Evolutionary conservation across 2,329 filamentous ascomycete genomes (phyloP), one percentile per base, ranked within the genome.

Genomic region (Hortaea werneckii): DNA sequence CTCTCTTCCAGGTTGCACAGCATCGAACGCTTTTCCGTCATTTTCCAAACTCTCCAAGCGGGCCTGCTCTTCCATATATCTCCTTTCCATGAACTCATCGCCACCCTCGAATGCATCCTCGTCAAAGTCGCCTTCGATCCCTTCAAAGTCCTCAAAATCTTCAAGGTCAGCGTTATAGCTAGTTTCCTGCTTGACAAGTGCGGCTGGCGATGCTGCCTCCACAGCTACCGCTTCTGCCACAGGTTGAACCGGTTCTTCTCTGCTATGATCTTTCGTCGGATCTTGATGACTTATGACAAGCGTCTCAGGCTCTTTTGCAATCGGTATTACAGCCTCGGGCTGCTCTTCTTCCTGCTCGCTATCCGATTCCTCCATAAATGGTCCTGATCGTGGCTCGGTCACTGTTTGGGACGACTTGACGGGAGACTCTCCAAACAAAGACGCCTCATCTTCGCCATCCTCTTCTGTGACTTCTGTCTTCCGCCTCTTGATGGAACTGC

Each of bases 1-100:
- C 1, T 53, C 59, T 45, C 54, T 46, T 53, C 41, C 51, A 2
- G 40, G 32, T 29, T 53, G 51, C 7, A 53, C 26, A 9, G 46
- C 39, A 29, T 61, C 58, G 46, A 57, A 58, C 27, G 62, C 58
- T 43, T 58, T 53, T 47, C 79, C 78, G 53, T 57, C 60, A 32
- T 77, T 74, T 38, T 79, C 79, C 4, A 20, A 20, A 50, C 66
- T 65, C 51, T 75, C 73, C 20, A 75, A 58, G 42, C 64, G 64
- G 39, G 63, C 64, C 62, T 92, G 86, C 60, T 87, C 83, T 57
- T 82, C 78, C 80, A 89, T 86, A 64, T 79, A 89, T 41, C 76
- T 72, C 65, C 71, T 58, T 56, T 74, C 73, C 40, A 72, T 61
- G 35, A 69, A 71, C 41, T 75, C 73, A 46, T 74, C 72, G 8